phyloP scores from a whole-genome alignment of 179 eudicot species.

The Spergularia azorica region DNA sequence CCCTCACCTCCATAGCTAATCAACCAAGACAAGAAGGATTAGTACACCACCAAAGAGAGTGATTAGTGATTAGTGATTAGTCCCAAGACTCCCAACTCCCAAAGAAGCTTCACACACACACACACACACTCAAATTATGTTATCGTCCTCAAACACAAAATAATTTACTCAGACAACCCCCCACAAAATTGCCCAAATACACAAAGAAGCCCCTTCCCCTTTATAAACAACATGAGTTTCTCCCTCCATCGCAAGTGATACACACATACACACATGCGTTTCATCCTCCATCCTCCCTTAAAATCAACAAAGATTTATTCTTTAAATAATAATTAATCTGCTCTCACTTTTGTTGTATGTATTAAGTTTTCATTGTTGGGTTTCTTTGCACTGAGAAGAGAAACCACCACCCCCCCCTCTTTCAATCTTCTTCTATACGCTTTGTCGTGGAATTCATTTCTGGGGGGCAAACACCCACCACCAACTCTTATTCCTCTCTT shows the following conservation, averaged over 20 bases:
- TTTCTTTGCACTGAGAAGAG: neutral
- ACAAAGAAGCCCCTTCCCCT: too few species aligned
- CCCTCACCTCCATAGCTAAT: too few species aligned
- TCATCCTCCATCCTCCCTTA: conserved; percentile 14
- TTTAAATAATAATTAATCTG: neutral
- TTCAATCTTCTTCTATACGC: neutral
- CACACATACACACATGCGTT: conserved; percentile 29
- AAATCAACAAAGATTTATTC: conserved; percentile 7
- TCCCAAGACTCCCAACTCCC: too few species aligned
- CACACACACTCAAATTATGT: too few species aligned
- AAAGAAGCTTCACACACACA: too few species aligned
- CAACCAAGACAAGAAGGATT: too few species aligned
- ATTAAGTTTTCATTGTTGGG: conserved; percentile 11
- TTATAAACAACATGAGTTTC: neutral
- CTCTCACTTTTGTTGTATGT: conserved; percentile 15
- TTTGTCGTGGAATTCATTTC: conserved; percentile 21
- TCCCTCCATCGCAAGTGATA: conserved; percentile 21
- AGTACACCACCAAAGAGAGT: too few species aligned
- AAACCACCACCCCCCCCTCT: neutral
- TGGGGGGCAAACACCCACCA: neutral
- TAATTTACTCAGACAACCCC: too few species aligned
- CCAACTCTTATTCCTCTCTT: neutral
- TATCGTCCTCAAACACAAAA: too few species aligned
- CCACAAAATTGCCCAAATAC: too few species aligned
- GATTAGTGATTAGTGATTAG: too few species aligned